A percentile compares a stretch with the other conserved stretches of the same genome.
Evolutionary conservation across 768 basidiomycete species (phyloP).

Genomic region (Baorangia bicolor): DNA sequence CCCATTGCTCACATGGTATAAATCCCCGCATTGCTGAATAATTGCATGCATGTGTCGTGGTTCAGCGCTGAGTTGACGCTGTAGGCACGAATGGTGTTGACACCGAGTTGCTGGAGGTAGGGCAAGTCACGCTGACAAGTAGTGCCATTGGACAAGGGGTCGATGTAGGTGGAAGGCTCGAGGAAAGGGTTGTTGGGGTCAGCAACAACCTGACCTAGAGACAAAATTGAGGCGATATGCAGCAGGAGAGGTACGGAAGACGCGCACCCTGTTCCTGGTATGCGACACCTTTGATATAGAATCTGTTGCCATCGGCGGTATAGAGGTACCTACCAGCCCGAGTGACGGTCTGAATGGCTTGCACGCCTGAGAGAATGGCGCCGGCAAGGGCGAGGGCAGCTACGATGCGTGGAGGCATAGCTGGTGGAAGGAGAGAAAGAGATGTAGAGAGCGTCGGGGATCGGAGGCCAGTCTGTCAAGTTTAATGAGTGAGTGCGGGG

Average conservation of each 20-base stretch:
- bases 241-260: neutral
- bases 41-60: conserved; percentile 84
- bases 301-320: conserved; percentile 67
- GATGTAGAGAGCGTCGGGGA: conserved; percentile 6
- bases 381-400: conserved; percentile 37
- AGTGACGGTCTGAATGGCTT: conserved; percentile 68
- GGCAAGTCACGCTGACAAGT: conserved; percentile 81
- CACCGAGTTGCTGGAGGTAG: conserved; percentile 67
- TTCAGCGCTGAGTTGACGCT: conserved; percentile 80
- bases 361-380: conserved; percentile 46
- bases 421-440: conserved; percentile 9
- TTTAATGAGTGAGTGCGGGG: neutral
- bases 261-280: conserved; percentile 77
- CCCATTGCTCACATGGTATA: conserved; percentile 73
- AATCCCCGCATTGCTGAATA: conserved; percentile 75
- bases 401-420: conserved; percentile 29
- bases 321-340: conserved; percentile 82
- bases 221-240: neutral
- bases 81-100: conserved; percentile 86
- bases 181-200: conserved; percentile 59
- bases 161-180: conserved; percentile 74
- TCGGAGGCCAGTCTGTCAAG: neutral
- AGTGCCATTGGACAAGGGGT: conserved; percentile 67
- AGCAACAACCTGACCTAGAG: conserved; percentile 37
- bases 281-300: conserved; percentile 86